Conservation (phyloP, 116 monocot species). For the Posidonia oceanica region DNA sequence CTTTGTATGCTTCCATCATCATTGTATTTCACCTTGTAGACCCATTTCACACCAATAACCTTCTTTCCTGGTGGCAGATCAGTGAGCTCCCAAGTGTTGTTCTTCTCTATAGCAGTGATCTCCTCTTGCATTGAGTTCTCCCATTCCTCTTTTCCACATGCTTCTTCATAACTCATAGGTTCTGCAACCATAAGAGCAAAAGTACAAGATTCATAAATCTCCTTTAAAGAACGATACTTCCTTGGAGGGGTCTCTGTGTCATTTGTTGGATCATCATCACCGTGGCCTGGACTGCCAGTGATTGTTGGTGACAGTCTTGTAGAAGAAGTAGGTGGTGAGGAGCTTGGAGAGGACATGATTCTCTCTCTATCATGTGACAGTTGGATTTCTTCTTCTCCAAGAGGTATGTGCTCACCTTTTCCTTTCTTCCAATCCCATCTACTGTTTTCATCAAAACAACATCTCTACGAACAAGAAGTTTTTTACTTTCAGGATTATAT, state of each 20-base stretch:
- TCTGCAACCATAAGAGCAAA: constrained; percentile 10
- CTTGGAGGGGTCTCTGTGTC: constrained; percentile 3
- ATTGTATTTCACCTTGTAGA: constrained; percentile 7
- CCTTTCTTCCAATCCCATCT: not conserved
- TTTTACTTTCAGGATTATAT: constrained; percentile 12
- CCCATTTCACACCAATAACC: constrained; percentile 15
- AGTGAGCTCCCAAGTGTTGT: constrained; percentile 3
- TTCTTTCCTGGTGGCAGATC: constrained; percentile 3
- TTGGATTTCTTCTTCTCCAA: not conserved
- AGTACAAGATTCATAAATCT: constrained; percentile 10
- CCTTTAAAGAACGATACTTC: constrained; percentile 2
- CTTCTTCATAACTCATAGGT: constrained; percentile 8
- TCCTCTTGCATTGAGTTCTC: constrained; percentile 5
- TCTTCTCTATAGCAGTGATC: constrained; percentile 4
- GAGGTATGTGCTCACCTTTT: not conserved
- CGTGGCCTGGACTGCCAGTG: too few relatives aligned
- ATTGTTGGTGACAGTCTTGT: too few relatives aligned
- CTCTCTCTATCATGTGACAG: not conserved
- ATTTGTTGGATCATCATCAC: too few relatives aligned
- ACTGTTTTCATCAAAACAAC: constrained; percentile 11
- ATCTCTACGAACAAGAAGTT: constrained; percentile 9
- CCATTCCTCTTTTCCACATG: constrained; percentile 1
- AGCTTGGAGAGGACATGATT: too few relatives aligned
- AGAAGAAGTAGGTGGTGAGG: too few relatives aligned
- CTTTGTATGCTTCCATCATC: constrained; percentile 8